Percentiles rank a stretch among this genome's conserved stretches.
These are phyloP conservation scores for Grigorovia yakushimaensis DNA, from an alignment of 805 yeast species.

Conservation along the genomic window DNA sequence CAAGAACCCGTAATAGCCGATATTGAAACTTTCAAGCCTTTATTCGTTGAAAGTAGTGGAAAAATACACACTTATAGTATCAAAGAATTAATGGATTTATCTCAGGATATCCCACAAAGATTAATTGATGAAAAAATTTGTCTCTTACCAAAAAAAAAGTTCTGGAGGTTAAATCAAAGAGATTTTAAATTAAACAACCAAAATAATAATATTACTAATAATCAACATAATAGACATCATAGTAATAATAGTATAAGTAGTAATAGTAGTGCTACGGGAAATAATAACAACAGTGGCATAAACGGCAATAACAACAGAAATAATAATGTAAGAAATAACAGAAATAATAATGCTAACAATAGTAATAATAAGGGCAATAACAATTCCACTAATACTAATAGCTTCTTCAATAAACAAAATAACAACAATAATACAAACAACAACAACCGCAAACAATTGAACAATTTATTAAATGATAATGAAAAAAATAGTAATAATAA, in stretches of 20 bases:
- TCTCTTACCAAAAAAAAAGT: slow-evolving; percentile 37
- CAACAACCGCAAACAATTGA: neutral
- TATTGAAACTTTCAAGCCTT: slow-evolving; percentile 16
- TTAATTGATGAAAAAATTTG: slow-evolving; percentile 27
- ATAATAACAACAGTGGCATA: neutral
- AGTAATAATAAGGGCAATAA: neutral
- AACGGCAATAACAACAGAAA: neutral
- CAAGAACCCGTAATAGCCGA: slow-evolving; percentile 3
- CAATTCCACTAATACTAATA: no score
- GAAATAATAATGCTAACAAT: neutral
- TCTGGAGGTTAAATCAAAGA: slow-evolving; percentile 37
- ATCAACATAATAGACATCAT: slow-evolving; percentile 6
- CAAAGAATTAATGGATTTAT: slow-evolving; percentile 18
- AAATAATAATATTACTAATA: no score
- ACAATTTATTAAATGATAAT: slow-evolving; percentile 7
- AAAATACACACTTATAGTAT: slow-evolving; percentile 17
- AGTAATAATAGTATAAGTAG: slow-evolving; percentile 7
- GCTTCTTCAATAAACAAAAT: neutral
- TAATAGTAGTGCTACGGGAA: slow-evolving; percentile 7
- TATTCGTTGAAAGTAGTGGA: slow-evolving; percentile 5
- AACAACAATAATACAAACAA: neutral
- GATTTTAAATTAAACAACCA: slow-evolving; percentile 12
- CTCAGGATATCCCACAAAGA: slow-evolving; percentile 19
- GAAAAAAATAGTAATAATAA: slow-evolving; percentile 16
- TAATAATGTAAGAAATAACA: neutral